Evolutionary conservation across 352 stramenopile genomes (phyloP).

Genomic region (Globisporangium megalacanthum): DNA sequence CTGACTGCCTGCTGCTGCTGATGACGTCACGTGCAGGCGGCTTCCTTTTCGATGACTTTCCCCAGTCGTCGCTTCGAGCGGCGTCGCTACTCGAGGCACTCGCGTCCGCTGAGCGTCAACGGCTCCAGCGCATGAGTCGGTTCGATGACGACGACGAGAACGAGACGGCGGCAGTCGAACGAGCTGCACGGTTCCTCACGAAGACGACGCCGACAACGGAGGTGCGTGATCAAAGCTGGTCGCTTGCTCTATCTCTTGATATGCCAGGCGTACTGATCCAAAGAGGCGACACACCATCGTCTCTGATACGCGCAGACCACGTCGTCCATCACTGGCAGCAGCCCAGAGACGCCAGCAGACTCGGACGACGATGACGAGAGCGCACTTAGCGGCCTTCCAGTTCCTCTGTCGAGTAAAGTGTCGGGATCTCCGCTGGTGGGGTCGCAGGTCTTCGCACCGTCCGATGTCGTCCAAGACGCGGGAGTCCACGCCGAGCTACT

Average conservation of each 20-base stretch:
- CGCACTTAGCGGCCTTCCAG: too few species aligned
- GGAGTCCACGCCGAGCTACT: too few species aligned
- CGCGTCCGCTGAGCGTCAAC: constrained; percentile 6
- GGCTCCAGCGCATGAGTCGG: background rate
- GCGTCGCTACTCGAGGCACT: constrained; percentile 41
- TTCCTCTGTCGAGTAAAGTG: background rate
- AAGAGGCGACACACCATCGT: too few species aligned
- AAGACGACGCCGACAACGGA: too few species aligned
- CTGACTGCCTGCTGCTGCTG: background rate
- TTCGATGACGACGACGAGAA: constrained; percentile 13
- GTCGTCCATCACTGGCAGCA: background rate
- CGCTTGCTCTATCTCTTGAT: too few species aligned
- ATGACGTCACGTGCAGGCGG: background rate
- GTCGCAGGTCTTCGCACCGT: too few species aligned
- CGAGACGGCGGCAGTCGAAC: background rate
- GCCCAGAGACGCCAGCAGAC: background rate
- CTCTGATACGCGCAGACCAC: too few species aligned
- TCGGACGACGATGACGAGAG: constrained; percentile 6
- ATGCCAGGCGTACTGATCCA: too few species aligned
- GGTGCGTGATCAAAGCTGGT: too few species aligned
- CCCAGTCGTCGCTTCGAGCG: constrained; percentile 16
- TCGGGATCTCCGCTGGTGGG: too few species aligned
- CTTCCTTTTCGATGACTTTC: constrained; percentile 33
- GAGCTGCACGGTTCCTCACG: background rate
- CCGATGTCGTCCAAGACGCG: too few species aligned